Percentiles rank a stretch among this genome's conserved stretches.
Conservation (phyloP, 345 rosid species). For the Euphorbia tirucalli region DNA sequence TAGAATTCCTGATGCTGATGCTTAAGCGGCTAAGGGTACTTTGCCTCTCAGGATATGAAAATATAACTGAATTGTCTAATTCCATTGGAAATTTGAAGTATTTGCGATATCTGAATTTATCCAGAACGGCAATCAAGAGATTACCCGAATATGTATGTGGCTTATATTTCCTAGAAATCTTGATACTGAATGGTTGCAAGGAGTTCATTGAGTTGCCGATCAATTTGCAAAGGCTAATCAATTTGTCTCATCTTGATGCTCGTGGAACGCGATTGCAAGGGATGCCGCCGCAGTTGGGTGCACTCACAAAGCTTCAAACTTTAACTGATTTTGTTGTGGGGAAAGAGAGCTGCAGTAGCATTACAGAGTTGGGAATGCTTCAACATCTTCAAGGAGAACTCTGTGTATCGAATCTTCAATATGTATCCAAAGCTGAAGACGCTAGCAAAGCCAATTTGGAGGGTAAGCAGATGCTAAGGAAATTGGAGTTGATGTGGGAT, state of each 20-base stretch:
- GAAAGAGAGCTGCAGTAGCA: not conserved
- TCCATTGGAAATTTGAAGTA: constrained; percentile 10
- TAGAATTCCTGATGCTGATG: not conserved
- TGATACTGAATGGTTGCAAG: constrained; percentile 12
- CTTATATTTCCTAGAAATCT: constrained; percentile 13
- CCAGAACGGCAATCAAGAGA: not conserved
- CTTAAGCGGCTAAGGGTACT: not conserved
- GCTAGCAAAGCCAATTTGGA: constrained; percentile 18
- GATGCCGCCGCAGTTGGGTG: constrained; percentile 21
- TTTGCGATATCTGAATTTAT: constrained; percentile 2
- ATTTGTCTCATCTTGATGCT: constrained; percentile 9
- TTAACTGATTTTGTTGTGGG: constrained; percentile 14
- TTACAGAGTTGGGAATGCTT: constrained; percentile 16
- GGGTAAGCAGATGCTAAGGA: constrained; percentile 7
- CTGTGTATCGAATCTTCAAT: constrained; percentile 8
- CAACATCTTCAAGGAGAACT: constrained; percentile 12
- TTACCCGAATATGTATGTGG: not conserved
- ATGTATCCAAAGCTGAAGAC: constrained; percentile 6
- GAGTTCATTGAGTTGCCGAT: constrained; percentile 4
- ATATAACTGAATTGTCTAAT: constrained; percentile 3
- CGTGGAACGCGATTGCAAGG: constrained; percentile 4
- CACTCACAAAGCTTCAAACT: constrained; percentile 11
- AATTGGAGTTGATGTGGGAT: constrained; percentile 1
- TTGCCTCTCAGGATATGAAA: not conserved
- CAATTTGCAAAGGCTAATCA: constrained; percentile 1